phyloP scores from a whole-genome alignment of 768 basidiomycete species.

The Psilocybe cubensis region DNA sequence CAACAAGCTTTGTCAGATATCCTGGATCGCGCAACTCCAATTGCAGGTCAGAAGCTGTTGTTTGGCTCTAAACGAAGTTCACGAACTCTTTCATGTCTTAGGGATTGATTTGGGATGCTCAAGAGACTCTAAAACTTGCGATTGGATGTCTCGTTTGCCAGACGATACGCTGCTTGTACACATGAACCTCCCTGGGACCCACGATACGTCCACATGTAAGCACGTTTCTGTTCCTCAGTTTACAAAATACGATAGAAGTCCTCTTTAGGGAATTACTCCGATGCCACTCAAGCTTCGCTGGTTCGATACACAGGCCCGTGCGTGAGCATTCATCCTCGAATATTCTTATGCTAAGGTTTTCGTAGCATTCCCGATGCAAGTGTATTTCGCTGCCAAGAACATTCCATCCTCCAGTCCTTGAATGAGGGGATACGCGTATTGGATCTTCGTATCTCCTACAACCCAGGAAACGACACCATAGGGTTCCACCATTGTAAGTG shows the following conservation, averaged over 20 bases:
- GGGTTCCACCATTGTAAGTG: slow-evolving; percentile 50
- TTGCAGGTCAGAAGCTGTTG: slow-evolving; percentile 20
- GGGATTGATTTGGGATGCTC: slow-evolving; percentile 39
- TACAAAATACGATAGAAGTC: neutral
- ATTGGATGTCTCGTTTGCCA: slow-evolving; percentile 50
- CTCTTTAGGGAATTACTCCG: slow-evolving; percentile 46
- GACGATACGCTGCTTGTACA: slow-evolving; percentile 47
- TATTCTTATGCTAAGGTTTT: neutral
- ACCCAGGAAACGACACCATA: slow-evolving; percentile 53
- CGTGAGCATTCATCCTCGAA: slow-evolving; percentile 12
- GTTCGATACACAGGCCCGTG: slow-evolving; percentile 47
- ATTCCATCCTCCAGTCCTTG: slow-evolving; percentile 47
- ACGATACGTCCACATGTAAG: slow-evolving; percentile 51
- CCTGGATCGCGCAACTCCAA: slow-evolving; percentile 24
- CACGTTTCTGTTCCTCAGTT: neutral
- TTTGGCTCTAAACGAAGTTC: neutral
- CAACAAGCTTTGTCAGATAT: slow-evolving; percentile 28
- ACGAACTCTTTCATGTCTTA: slow-evolving; percentile 11
- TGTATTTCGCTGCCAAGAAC: slow-evolving; percentile 46
- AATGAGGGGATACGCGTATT: slow-evolving; percentile 56
- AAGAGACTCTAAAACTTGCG: slow-evolving; percentile 34
- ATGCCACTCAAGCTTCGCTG: slow-evolving; percentile 42
- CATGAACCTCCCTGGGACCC: slow-evolving; percentile 57
- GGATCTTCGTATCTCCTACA: slow-evolving; percentile 50
- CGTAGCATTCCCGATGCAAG: slow-evolving; percentile 36